Evolutionary conservation across 768 basidiomycete species (phyloP), one percentile per base, ranked within the genome.

Genomic region (Lactarius psammicola): DNA sequence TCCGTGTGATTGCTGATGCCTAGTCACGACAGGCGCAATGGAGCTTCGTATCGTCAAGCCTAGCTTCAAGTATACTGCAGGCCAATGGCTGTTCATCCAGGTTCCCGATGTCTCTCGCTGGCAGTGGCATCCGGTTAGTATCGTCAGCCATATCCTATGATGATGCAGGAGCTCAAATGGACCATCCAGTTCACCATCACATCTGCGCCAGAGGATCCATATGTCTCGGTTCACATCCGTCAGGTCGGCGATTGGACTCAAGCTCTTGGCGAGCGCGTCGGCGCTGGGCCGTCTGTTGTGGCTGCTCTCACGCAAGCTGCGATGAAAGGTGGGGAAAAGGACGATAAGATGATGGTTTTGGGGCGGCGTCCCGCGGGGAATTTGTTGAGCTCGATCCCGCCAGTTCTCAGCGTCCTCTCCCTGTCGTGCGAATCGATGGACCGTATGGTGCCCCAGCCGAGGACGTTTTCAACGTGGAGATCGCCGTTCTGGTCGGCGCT

Each of bases 51-150:
- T 97, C 73, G 76, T 88, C 74, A 97, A 97, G 78, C 90, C 92
- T 8, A 90, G 87, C 74, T 91, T 97, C 82, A 92, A 89, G 74
- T 95, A 97, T 77, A 89, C 88, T 57, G 84, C 92, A 36, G 94
- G 94, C 13, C 92, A 95, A 79, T 95, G 94, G 94, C 79, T 95
- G 31, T 95, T 93, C 80, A 78, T 95, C 69, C 89, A 94, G 72
- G 85, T 95, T 17, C 94, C 95, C 3, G 92, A 94, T 53, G 76
- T 97, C 13, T 95, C 93, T 51, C 76, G 72, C 23, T 87, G 83
- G 75, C 94, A 97, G 74, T 98, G 94, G 94, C 95, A 96, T 77
- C 95, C 95, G n/a, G 94, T 95, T 71, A 72, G 90, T 82, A n/a
- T 60, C 20, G 20, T 67, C 13, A n/a, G 5, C 13, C 60, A n/a